Conservation (phyloP, 2,329 filamentous ascomycete genomes). For the Penicillium expansum region DNA sequence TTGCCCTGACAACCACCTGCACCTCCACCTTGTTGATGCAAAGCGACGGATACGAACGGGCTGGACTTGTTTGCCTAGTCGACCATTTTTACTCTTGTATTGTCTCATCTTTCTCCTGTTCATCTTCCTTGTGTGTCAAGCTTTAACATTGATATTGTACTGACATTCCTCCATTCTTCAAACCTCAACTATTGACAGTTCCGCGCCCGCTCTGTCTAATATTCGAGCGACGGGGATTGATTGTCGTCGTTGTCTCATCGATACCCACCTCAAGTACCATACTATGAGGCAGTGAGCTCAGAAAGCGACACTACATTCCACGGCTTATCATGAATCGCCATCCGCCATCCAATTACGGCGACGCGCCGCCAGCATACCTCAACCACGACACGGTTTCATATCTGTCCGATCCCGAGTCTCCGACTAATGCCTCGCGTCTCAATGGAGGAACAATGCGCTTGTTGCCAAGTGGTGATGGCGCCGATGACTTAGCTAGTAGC, state of each 20-base stretch:
- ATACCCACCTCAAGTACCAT: neutral
- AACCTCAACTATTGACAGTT: constrained; percentile 7
- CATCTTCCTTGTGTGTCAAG: constrained; percentile 3
- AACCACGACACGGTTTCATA: constrained; percentile 31
- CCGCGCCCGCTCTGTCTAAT: constrained; percentile 3
- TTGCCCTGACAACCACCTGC: constrained; percentile 21
- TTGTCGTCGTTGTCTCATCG: constrained; percentile 3
- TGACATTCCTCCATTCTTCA: constrained; percentile 18
- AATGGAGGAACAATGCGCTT: constrained; percentile 47
- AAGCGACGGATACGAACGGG: constrained; percentile 15
- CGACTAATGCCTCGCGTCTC: constrained; percentile 24
- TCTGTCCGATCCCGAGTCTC: constrained; percentile 32
- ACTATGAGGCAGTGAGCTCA: constrained; percentile 21
- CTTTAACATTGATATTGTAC: neutral
- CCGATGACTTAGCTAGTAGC: constrained; percentile 32
- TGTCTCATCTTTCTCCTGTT: neutral
- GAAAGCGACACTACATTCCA: constrained; percentile 14
- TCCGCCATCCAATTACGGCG: constrained; percentile 37
- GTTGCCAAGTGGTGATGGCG: constrained; percentile 40
- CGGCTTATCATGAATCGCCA: constrained; percentile 27
- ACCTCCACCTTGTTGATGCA: constrained; percentile 25
- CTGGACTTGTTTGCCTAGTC: constrained; percentile 10
- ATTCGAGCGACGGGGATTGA: neutral
- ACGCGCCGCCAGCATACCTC: constrained; percentile 45
- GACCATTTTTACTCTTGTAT: constrained; percentile 2